Evolutionary conservation across 2,329 filamentous ascomycete species (phyloP), one percentile per base, ranked within the genome.

Genomic region (Fusarium floridanum): DNA sequence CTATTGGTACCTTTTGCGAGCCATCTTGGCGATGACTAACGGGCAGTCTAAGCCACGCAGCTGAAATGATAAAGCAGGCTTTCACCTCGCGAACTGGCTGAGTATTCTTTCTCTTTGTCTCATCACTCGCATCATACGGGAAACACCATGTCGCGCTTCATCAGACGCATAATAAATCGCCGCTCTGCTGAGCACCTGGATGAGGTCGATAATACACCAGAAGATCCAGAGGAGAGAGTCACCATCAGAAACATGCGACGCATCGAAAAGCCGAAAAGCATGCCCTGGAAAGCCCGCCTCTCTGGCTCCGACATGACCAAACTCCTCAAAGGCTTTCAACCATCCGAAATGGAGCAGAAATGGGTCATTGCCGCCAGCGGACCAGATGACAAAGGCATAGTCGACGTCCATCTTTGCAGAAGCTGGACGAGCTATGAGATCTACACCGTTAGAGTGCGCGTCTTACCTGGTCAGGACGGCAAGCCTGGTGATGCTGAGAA

Each of bases 331-430:
- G 72, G 72, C 24, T 66, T 61, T 17, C 5, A 6, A 4, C 68
- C 72, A 22, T 20, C 10, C 5, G 39, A 66, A 1, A 74, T 74
- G 72, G 72, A 74, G 3, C 68, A 74, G 11, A 75, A 43, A 32
- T 75, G 72, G 72, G 43, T 39, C 57, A 61, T 57, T 11, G 36
- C 39, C 6, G 62, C 72, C 1, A 34, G 65, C 0, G 72, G 72
- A 4, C 72, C 72, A 1, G 68, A 55, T 0, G 29, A 50, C 1
- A 53, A 67, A 16, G 72, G 72, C 20, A 56, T 70, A 10, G 63
- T 74, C 4, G 41, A 41, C 0, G 56, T 75, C 2, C 69, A 61
- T 5, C 37, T 75, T 8, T 75, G 65, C 11, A 66, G 72, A 34
- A 74, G 72, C 6, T 74, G 72, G 72, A 60, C 34, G 3, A n/a